Base-by-base conservation (phyloP, 75 land plant genomes). In the Selaginella moellendorffii region DNA sequence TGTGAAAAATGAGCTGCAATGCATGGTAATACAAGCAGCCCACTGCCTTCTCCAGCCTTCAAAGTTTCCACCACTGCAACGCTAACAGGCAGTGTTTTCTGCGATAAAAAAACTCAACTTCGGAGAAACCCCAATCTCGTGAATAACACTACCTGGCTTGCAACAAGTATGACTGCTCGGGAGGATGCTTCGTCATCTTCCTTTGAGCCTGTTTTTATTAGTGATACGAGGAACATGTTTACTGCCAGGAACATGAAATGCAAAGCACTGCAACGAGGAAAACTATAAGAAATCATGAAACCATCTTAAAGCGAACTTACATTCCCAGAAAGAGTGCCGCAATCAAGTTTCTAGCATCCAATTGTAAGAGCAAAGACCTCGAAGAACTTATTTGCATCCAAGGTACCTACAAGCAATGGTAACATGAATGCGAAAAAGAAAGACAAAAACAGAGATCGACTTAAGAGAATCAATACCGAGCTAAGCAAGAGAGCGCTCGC, bases 311-410 rank as follows among this genome's bases (percentile, higher is more conserved):
- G 31, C 5, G 46, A 24, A 63, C 82, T 30, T 78, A 85, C 90
- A 73, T 63, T 71, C 86, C 90, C 73, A 79, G 65, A 23, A 58
- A 61, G 27, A 77, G 63, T 30, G 82, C 84, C 54, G 72, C 67
- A 62, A 83, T 31, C 63, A 91, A 79, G 22, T 63, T 61, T 36
- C 27, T 28, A 22, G 81, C 85, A 25, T 71, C 70, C 54, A 91
- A 73, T 66, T 74, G 70, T 53, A 91, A 68, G 9, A 91, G 83
- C 65, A 87, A 63, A 27, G 75, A 66, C 66, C 84, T 87, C 27
- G 90, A 83, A 63, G 74, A 79, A 71, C 97, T 91, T 28, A 81
- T 81, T 82, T 91, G 97, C 66, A 87, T 91, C 92, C 88, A 87
- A 30, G 97, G 97, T 2, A 87, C 91, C 97, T 86, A 73, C 25